phyloP scores from a whole-genome alignment of 2,329 filamentous ascomycete genomes.

The Keithomyces neogunnii region DNA sequence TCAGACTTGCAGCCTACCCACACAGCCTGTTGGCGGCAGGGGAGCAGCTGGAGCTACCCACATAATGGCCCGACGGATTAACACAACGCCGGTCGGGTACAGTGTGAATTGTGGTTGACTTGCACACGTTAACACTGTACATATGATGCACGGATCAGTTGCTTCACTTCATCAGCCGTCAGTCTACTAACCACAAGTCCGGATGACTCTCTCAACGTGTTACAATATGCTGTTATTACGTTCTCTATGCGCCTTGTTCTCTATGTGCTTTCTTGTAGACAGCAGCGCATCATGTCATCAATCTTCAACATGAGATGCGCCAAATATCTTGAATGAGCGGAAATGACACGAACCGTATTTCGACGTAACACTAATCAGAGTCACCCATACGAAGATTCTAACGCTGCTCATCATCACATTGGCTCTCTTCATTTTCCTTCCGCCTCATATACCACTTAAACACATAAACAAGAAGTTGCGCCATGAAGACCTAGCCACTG shows the following conservation, averaged over 20 bases:
- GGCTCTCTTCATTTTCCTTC: slow-evolving; percentile 15
- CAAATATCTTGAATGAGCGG: too few relatives aligned
- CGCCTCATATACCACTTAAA: slow-evolving; percentile 35
- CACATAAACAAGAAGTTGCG: slow-evolving; percentile 35
- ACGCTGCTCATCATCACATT: not conserved
- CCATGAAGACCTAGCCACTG: slow-evolving; percentile 27
- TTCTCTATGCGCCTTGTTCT: too few relatives aligned
- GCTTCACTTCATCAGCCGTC: not conserved
- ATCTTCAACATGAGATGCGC: too few relatives aligned
- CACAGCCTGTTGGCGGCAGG: not conserved
- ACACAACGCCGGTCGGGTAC: not conserved
- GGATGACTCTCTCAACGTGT: too few relatives aligned
- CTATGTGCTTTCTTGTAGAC: too few relatives aligned
- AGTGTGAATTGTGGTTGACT: not conserved
- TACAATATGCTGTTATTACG: too few relatives aligned
- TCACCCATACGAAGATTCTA: not conserved
- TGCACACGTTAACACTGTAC: not conserved
- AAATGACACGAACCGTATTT: too few relatives aligned
- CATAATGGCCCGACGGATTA: slow-evolving; percentile 4
- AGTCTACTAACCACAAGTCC: too few relatives aligned
- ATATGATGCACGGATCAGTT: too few relatives aligned
- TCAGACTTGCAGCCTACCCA: slow-evolving; percentile 30
- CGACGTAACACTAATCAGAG: not conserved
- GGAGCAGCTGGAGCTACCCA: not conserved
- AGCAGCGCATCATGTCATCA: too few relatives aligned